phyloP scores from a whole-genome alignment of 768 basidiomycete genomes.

The Dioszegia aurantiaca region DNA sequence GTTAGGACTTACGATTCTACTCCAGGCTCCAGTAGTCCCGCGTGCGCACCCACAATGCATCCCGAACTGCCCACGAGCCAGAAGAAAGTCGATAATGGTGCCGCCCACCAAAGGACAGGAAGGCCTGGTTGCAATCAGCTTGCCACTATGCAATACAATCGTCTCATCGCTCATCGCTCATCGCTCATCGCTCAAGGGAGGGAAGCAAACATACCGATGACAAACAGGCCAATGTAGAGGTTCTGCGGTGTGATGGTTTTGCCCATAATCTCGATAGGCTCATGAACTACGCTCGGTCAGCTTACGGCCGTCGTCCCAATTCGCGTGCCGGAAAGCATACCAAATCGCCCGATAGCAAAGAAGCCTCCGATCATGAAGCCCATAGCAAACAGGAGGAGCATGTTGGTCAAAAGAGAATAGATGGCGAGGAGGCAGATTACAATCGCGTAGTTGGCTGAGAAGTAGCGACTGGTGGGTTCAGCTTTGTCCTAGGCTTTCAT shows the following conservation, averaged over 20 bases:
- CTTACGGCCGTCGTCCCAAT: not conserved
- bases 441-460: slow-evolving; percentile 81
- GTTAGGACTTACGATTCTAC: slow-evolving; percentile 63
- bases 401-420: slow-evolving; percentile 75
- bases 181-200: not conserved
- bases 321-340: slow-evolving; percentile 56
- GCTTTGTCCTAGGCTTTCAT: not conserved
- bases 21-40: slow-evolving; percentile 85
- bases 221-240: slow-evolving; percentile 82
- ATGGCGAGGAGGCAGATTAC: slow-evolving; percentile 85
- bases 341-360: slow-evolving; percentile 79
- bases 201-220: slow-evolving; percentile 57
- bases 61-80: slow-evolving; percentile 88
- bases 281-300: slow-evolving; percentile 61
- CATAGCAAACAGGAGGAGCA: slow-evolving; percentile 75
- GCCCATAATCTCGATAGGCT: slow-evolving; percentile 77
- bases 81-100: slow-evolving; percentile 70
- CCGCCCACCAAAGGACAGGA: slow-evolving; percentile 70
- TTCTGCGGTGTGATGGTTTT: slow-evolving; percentile 82
- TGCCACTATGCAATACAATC: no score
- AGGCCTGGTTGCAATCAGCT: slow-evolving; percentile 57
- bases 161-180: not conserved
- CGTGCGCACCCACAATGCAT: slow-evolving; percentile 80
- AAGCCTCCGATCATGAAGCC: slow-evolving; percentile 90
- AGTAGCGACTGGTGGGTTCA: slow-evolving; percentile 33